A percentile compares a stretch with the other conserved stretches of the same genome.
Conservation (phyloP, 2,329 filamentous ascomycete species). For the Aspergillus sp. region DNA sequence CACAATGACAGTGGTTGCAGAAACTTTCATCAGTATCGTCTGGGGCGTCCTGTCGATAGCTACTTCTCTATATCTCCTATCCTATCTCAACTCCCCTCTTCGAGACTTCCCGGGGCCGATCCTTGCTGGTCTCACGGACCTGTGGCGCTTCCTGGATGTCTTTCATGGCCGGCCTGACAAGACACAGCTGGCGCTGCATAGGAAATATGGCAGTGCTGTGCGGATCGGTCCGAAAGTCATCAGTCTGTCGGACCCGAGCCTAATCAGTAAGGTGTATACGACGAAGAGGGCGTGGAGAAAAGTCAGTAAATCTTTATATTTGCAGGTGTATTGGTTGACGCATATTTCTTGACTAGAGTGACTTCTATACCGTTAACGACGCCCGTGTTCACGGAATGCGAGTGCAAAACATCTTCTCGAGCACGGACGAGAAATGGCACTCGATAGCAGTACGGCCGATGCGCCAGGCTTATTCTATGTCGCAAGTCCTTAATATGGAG, state of each 20-base stretch:
- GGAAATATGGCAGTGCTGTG: slow-evolving; percentile 65
- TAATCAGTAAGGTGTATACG: slow-evolving; percentile 69
- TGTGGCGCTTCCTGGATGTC: slow-evolving; percentile 68
- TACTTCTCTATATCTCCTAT: slow-evolving; percentile 7
- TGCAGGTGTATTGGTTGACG: neutral
- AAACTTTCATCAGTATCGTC: neutral
- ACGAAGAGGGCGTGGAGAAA: slow-evolving; percentile 54
- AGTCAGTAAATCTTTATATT: slow-evolving; percentile 5
- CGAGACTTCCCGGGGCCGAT: slow-evolving; percentile 60
- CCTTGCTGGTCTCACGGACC: slow-evolving; percentile 60
- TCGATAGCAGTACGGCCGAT: slow-evolving; percentile 32
- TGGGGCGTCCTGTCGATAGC: neutral
- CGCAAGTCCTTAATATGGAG: slow-evolving; percentile 16
- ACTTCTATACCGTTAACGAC: slow-evolving; percentile 15
- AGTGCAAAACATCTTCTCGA: slow-evolving; percentile 32
- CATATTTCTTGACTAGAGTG: slow-evolving; percentile 4
- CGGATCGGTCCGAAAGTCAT: slow-evolving; percentile 68
- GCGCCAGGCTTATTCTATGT: slow-evolving; percentile 29
- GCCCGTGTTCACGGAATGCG: slow-evolving; percentile 26
- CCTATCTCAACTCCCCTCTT: slow-evolving; percentile 11
- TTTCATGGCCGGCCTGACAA: slow-evolving; percentile 57
- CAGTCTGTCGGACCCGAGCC: slow-evolving; percentile 65
- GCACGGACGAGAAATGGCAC: slow-evolving; percentile 27
- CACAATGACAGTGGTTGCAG: neutral
- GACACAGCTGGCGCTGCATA: slow-evolving; percentile 61